Conservation (phyloP, 352 stramenopile species). For the Pythium plurisporium region DNA sequence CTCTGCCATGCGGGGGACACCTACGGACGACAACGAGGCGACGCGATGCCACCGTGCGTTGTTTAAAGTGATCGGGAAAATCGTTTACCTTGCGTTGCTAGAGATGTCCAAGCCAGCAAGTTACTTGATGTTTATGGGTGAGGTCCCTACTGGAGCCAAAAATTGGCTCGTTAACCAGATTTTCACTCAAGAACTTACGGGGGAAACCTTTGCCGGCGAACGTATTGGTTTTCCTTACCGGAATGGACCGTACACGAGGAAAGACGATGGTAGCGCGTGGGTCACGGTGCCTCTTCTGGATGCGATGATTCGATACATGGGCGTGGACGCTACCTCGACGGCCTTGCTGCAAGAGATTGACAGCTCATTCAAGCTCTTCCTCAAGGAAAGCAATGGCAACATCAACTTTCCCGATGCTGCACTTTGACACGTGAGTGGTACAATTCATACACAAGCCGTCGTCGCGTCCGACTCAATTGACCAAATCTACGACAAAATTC, state of each 20-base stretch:
- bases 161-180: constrained; percentile 31
- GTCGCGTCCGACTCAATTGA: constrained; percentile 23
- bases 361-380: constrained; percentile 27
- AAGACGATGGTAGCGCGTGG: constrained; percentile 44
- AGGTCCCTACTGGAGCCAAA: constrained; percentile 27
- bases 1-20: constrained; percentile 1
- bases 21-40: constrained; percentile 20
- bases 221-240: constrained; percentile 31
- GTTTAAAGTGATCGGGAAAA: constrained; percentile 41
- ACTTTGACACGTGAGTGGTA: constrained; percentile 29
- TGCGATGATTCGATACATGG: constrained; percentile 29
- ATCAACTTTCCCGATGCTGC: constrained; percentile 39
- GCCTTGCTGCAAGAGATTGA: constrained; percentile 27
- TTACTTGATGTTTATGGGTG: constrained; percentile 50
- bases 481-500: constrained; percentile 35
- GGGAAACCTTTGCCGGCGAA: constrained; percentile 28
- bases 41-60: constrained; percentile 40
- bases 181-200: constrained; percentile 28
- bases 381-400: constrained; percentile 27
- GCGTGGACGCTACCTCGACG: constrained; percentile 15
- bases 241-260: constrained; percentile 29
- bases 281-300: constrained; percentile 29
- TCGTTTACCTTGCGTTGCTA: constrained; percentile 34
- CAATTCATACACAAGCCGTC: constrained; percentile 7
- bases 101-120: constrained; percentile 29